Base-by-base conservation (phyloP, 352 stramenopile genomes). In the Globisporangium ultimum region DNA sequence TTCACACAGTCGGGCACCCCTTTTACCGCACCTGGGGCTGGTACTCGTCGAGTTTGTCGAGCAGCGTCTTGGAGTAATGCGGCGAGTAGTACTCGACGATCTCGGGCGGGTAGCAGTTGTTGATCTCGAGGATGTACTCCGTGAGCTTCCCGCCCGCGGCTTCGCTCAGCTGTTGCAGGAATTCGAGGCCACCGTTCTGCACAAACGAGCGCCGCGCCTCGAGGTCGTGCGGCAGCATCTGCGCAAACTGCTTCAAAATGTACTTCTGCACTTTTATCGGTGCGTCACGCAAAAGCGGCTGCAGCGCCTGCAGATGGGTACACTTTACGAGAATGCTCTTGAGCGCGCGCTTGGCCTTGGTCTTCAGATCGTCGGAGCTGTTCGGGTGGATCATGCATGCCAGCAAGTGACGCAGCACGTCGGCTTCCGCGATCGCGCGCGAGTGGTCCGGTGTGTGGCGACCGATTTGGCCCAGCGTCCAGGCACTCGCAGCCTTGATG, bases 61-160 rank as follows among this genome's bases (percentile, higher is more conserved):
- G 74, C n/a, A 98, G 78, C 52, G 89, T 95, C 75, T 98, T 98
- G 56, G 88, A 96, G 74, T 98, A 98, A 64, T 98, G 96, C 24
- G 93, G 92, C 55, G 89, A 97, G 75, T 98, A 98, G 68, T 98
- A 98, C 72, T 98, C 91, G 50, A 98, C 94, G 52, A 98, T 97
- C 66, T 98, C 95, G 0, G 91, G 90, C 17, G 95, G 95, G 69
- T 98, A 98, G 72, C 92, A 98, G 53, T 91, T 96, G 80, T 98
- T 98, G 76, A 98, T 98, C 61, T 97, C 84, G 60, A 94, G 71
- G 59, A 98, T 98, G 72, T 96, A 97, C 67, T 98, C 92, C 8
- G 86, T 95, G 40, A 98, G 80, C 61, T 98, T 98, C n/a, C 91
- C 91, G 8, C 84, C 88, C 1, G 91, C 90, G 3, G 76, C 89